These are phyloP conservation scores for Postia placenta DNA, from an alignment of 768 basidiomycete genomes.

Conservation along the genomic window DNA sequence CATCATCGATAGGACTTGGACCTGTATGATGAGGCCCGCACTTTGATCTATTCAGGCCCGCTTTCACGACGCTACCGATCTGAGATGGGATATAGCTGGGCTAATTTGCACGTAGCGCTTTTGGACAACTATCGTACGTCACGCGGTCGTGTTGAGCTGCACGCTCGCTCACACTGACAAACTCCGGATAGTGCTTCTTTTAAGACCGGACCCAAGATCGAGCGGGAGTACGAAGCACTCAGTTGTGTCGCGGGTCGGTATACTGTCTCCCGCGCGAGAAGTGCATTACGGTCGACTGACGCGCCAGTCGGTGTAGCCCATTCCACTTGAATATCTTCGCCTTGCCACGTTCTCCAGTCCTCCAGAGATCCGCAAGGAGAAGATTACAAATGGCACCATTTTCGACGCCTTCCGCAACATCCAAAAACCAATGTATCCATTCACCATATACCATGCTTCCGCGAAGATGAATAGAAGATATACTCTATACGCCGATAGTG, in stretches of 20 bases:
- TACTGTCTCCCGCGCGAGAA: not conserved
- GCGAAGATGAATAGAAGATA: conserved; percentile 53
- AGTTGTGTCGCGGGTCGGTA: conserved; percentile 61
- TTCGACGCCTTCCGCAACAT: conserved; percentile 50
- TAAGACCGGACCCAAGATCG: conserved; percentile 50
- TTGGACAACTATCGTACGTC: conserved; percentile 73
- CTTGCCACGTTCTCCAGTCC: conserved; percentile 57
- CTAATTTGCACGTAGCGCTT: conserved; percentile 56
- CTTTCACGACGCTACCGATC: conserved; percentile 55
- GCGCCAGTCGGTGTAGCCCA: no score
- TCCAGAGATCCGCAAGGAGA: conserved; percentile 60
- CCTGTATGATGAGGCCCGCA: conserved; percentile 68
- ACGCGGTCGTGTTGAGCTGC: not conserved
- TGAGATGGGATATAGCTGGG: conserved; percentile 68
- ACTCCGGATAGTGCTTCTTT: conserved; percentile 50
- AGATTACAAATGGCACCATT: conserved; percentile 49
- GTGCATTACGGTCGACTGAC: no score
- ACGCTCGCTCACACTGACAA: not conserved
- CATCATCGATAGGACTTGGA: conserved; percentile 64
- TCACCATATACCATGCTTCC: conserved; percentile 69
- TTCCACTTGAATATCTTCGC: conserved; percentile 74
- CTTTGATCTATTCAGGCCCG: conserved; percentile 60
- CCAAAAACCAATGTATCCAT: conserved; percentile 59
- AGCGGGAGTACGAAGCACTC: conserved; percentile 43
- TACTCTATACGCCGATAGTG: conserved; percentile 62